Evolutionary conservation across 805 yeast genomes (phyloP).

Genomic region (Schwanniomyces polymorphus): DNA sequence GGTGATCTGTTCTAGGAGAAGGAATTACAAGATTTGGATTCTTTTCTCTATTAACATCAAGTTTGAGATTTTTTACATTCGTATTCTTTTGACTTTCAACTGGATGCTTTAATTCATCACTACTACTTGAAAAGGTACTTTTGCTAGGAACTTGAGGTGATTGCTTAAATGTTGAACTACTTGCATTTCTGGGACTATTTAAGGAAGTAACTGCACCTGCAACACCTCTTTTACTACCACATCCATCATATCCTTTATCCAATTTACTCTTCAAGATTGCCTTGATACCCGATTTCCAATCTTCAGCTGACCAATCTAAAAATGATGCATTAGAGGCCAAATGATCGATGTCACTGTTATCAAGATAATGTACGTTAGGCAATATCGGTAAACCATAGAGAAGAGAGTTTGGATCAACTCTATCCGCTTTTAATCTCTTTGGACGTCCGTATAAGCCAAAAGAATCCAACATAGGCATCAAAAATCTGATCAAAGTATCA

Average conservation of each 20-base stretch:
- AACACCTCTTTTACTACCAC: slow-evolving; percentile 68
- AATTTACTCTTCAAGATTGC: slow-evolving; percentile 32
- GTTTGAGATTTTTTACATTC: slow-evolving; percentile 15
- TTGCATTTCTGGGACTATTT: slow-evolving; percentile 26
- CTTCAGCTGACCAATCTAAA: slow-evolving; percentile 36
- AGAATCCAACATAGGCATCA: slow-evolving; percentile 40
- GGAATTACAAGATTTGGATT: not conserved
- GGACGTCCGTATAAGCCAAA: slow-evolving; percentile 50
- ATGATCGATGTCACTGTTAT: slow-evolving; percentile 27
- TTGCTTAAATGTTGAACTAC: slow-evolving; percentile 4
- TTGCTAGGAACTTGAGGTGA: slow-evolving; percentile 7
- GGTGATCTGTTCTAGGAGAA: slow-evolving; percentile 14
- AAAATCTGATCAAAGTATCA: slow-evolving; percentile 46
- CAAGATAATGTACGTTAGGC: slow-evolving; percentile 45
- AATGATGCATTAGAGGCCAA: slow-evolving; percentile 22
- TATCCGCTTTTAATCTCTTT: slow-evolving; percentile 40
- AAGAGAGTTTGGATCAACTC: slow-evolving; percentile 39
- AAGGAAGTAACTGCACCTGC: slow-evolving; percentile 60
- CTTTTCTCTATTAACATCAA: slow-evolving; percentile 1
- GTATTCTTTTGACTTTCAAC: not conserved
- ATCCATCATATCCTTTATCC: slow-evolving; percentile 63
- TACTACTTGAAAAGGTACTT: not conserved
- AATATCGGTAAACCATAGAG: slow-evolving; percentile 47
- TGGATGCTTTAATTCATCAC: not conserved
- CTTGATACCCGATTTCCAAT: slow-evolving; percentile 34